Evolutionary conservation across 768 basidiomycete genomes (phyloP).

Genomic region (Roridomyces roridus): DNA sequence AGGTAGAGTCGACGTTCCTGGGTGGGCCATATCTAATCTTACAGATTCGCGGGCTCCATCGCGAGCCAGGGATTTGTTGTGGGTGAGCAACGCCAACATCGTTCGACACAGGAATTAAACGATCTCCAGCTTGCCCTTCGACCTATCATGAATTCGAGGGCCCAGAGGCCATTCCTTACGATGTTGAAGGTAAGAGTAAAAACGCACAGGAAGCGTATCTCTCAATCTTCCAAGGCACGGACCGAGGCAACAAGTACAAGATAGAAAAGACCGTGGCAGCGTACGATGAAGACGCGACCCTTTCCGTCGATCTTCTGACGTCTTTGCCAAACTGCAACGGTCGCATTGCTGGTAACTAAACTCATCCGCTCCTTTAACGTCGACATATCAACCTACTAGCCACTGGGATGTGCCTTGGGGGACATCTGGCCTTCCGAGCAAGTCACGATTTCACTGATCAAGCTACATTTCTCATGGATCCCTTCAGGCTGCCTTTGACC

Average conservation of each 20-base stretch:
- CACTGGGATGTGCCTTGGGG: constrained; percentile 92
- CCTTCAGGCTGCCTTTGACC: constrained; percentile 84
- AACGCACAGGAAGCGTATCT: not conserved
- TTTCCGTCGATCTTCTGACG: constrained; percentile 76
- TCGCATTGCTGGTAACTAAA: constrained; percentile 74
- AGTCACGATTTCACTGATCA: constrained; percentile 11
- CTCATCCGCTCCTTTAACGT: constrained; percentile 11
- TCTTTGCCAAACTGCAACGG: constrained; percentile 88
- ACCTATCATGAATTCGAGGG: constrained; percentile 93
- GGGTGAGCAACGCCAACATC: constrained; percentile 49
- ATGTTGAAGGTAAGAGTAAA: constrained; percentile 68
- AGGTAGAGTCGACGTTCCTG: constrained; percentile 37
- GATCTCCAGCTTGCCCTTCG: constrained; percentile 72
- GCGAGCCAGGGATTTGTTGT: constrained; percentile 87
- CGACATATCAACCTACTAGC: constrained; percentile 42
- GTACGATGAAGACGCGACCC: constrained; percentile 89
- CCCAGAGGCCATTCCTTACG: constrained; percentile 88
- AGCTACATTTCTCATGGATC: not conserved
- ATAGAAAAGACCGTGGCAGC: constrained; percentile 87
- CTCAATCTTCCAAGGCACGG: constrained; percentile 60
- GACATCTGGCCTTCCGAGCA: constrained; percentile 67
- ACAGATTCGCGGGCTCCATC: constrained; percentile 77
- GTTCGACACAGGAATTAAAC: not conserved
- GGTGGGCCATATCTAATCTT: not conserved
- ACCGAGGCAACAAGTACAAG: constrained; percentile 94